These are phyloP conservation scores for Beauveria bassiana DNA, from an alignment of 2,329 filamentous ascomycete genomes.

Conservation along the genomic window DNA sequence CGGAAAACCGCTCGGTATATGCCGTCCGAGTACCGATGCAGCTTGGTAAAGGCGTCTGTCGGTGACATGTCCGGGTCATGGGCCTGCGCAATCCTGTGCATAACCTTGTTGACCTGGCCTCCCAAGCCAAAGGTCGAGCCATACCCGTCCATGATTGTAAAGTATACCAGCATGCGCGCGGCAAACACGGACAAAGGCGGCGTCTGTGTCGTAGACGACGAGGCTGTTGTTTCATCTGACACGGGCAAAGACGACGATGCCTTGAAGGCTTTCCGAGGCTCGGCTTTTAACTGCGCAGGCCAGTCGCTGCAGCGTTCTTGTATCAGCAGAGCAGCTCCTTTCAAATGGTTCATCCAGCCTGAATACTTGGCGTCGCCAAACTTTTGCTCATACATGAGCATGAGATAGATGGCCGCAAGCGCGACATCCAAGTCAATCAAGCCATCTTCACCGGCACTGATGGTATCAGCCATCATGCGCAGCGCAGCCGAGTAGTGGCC, in stretches of 20 bases:
- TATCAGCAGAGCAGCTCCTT: constrained; percentile 24
- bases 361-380: constrained; percentile 26
- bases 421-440: constrained; percentile 24
- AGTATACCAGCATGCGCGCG: constrained; percentile 27
- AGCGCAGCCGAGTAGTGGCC: constrained; percentile 26
- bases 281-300: background rate
- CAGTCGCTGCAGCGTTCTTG: constrained; percentile 19
- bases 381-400: constrained; percentile 31
- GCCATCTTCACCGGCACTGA: constrained; percentile 17
- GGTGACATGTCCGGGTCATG: constrained; percentile 5
- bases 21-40: constrained; percentile 27
- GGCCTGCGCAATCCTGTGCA: constrained; percentile 11
- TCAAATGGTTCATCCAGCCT: constrained; percentile 25
- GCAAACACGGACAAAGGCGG: constrained; percentile 23
- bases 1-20: constrained; percentile 28
- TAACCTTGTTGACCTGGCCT: constrained; percentile 24
- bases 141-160: constrained; percentile 23
- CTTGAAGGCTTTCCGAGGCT: background rate
- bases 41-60: constrained; percentile 20
- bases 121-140: constrained; percentile 26
- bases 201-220: background rate
- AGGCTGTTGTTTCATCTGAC: background rate
- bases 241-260: background rate
- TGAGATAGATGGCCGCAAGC: constrained; percentile 25
- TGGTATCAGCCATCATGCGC: constrained; percentile 24